Evolutionary conservation across 2,329 filamentous ascomycete species (phyloP).

Genomic region (Botrytis aclada): DNA sequence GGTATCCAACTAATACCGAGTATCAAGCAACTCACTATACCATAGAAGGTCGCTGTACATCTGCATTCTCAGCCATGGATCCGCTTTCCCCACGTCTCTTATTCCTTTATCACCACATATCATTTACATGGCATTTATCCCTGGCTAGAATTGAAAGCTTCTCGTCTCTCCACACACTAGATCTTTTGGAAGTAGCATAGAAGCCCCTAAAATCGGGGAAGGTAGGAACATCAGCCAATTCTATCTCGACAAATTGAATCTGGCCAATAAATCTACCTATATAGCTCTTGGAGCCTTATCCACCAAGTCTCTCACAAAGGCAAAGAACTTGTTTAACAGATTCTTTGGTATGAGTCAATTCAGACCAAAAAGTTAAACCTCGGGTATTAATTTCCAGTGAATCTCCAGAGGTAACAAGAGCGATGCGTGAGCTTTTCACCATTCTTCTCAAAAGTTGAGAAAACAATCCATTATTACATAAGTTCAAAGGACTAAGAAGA

Average conservation of each 20-base stretch:
- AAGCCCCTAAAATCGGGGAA: fast-evolving
- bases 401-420: neutral
- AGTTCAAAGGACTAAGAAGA: neutral
- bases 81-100: fast-evolving
- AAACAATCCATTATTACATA: fast-evolving
- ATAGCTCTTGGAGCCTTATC: fast-evolving
- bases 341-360: fast-evolving
- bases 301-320: neutral
- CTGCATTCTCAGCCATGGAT: neutral
- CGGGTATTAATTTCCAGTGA: neutral
- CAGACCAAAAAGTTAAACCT: too few species aligned
- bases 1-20: fast-evolving
- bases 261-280: too few species aligned
- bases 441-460: too few species aligned
- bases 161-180: too few species aligned
- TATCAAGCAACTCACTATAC: neutral
- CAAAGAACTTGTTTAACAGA: fast-evolving
- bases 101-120: neutral
- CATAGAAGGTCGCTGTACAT: neutral
- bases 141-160: too few species aligned
- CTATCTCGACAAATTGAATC: too few species aligned
- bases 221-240: too few species aligned
- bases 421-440: neutral
- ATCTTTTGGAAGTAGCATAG: too few species aligned
- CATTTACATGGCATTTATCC: too few species aligned